A percentile compares a stretch with the other conserved stretches of the same genome.
Conservation (phyloP, 352 stramenopile species). For the Phytophthora idaei region DNA sequence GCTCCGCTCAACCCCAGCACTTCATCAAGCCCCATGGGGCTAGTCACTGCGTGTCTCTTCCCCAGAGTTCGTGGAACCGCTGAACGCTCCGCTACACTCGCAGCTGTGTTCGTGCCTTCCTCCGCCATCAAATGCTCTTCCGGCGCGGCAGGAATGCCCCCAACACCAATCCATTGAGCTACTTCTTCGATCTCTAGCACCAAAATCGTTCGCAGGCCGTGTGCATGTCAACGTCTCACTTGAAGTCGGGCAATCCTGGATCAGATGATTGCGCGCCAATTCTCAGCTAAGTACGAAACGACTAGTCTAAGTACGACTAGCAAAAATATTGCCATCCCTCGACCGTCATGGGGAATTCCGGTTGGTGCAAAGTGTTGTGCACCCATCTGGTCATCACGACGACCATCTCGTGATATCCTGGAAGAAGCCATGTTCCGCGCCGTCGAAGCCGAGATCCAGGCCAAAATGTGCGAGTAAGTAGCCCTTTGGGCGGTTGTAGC, state of each 20-base stretch:
- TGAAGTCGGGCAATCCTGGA: conserved; percentile 24
- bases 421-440: conserved; percentile 72
- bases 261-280: conserved; percentile 19
- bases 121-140: neutral
- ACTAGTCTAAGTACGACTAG: conserved; percentile 11
- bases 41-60: conserved; percentile 23
- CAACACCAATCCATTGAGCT: conserved; percentile 21
- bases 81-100: neutral
- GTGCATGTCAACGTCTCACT: conserved; percentile 4
- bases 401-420: conserved; percentile 24
- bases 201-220: neutral
- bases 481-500: conserved; percentile 19
- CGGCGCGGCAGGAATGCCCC: neutral
- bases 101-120: neutral
- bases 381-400: conserved; percentile 43
- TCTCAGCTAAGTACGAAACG: conserved; percentile 17
- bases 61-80: conserved; percentile 1
- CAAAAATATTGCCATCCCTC: conserved; percentile 29
- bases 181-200: neutral
- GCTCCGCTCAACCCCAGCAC: conserved; percentile 3
- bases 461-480: conserved; percentile 73
- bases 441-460: conserved; percentile 87
- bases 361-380: conserved; percentile 31
- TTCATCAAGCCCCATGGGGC: conserved; percentile 13
- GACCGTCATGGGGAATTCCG: conserved; percentile 28